Percentiles rank a stretch among this genome's conserved stretches.
Evolutionary conservation across 768 basidiomycete species (phyloP).

Genomic region (Infundibulicybe gibba): DNA sequence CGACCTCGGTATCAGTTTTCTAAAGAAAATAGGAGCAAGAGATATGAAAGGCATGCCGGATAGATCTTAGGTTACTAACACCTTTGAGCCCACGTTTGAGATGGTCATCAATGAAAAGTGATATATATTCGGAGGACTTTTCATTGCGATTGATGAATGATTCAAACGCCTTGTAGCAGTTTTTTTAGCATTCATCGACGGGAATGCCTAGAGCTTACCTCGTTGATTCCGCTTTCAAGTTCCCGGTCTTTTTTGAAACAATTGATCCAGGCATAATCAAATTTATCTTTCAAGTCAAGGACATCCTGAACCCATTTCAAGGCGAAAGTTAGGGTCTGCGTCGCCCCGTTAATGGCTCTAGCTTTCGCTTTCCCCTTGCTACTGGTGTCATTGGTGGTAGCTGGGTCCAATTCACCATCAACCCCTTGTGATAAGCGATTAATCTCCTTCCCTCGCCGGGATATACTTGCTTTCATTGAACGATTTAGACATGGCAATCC

Average conservation of each 20-base stretch:
- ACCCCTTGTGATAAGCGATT: constrained; percentile 56
- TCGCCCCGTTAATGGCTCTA: constrained; percentile 31
- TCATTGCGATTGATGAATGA: constrained; percentile 86
- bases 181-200: background rate
- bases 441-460: constrained; percentile 72
- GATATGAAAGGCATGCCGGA: background rate
- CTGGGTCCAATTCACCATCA: constrained; percentile 32
- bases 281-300: constrained; percentile 87
- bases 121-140: constrained; percentile 91
- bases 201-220: constrained; percentile 45
- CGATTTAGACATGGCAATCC: constrained; percentile 65
- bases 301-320: constrained; percentile 93
- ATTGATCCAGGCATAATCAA: constrained; percentile 69
- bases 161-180: constrained; percentile 72
- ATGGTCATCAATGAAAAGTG: constrained; percentile 95
- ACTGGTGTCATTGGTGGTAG: constrained; percentile 28
- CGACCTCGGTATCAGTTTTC: constrained; percentile 96
- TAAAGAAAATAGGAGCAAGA: constrained; percentile 24
- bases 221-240: constrained; percentile 78
- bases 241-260: constrained; percentile 74
- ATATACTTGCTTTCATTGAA: constrained; percentile 69
- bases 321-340: constrained; percentile 57
- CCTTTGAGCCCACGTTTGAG: constrained; percentile 93
- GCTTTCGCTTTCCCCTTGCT: constrained; percentile 46
- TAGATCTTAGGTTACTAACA: constrained; percentile 44